Conservation (phyloP, 441 rosid genomes). For the Populus hybrid region DNA sequence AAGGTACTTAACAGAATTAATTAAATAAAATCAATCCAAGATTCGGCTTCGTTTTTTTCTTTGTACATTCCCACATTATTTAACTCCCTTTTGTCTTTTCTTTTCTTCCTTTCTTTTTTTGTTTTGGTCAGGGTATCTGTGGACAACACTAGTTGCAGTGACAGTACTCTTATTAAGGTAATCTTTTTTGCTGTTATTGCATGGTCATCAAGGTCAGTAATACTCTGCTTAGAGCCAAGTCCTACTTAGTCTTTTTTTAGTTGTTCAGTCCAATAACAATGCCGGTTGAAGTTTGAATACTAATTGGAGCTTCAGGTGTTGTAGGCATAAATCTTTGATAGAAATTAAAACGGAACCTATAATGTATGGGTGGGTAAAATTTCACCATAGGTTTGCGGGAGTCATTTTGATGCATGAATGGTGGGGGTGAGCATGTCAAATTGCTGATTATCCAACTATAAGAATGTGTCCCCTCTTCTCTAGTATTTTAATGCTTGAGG, state of each 20-base stretch:
- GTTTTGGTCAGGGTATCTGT: conserved; percentile 63
- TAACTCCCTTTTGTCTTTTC: not conserved
- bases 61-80: not conserved
- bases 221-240: no score
- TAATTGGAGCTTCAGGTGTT: no score
- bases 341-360: no score
- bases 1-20: conserved; percentile 12
- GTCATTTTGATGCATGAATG: no score
- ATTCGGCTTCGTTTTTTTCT: conserved; percentile 22
- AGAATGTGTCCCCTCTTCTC: no score
- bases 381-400: no score
- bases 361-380: no score
- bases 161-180: conserved; percentile 77
- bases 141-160: conserved; percentile 64
- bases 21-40: conserved; percentile 24
- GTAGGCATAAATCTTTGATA: no score
- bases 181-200: not conserved
- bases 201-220: not conserved
- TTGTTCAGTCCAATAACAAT: not conserved
- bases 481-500: no score
- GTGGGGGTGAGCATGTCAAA: no score
- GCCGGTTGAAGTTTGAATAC: not conserved
- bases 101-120: not conserved
- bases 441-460: no score
- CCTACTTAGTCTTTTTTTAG: not conserved